Percentiles rank a stretch among this genome's conserved stretches.
These are phyloP conservation scores for Neodidymelliopsis sp. DNA, from an alignment of 2,329 filamentous ascomycete species.

Conservation along the genomic window DNA sequence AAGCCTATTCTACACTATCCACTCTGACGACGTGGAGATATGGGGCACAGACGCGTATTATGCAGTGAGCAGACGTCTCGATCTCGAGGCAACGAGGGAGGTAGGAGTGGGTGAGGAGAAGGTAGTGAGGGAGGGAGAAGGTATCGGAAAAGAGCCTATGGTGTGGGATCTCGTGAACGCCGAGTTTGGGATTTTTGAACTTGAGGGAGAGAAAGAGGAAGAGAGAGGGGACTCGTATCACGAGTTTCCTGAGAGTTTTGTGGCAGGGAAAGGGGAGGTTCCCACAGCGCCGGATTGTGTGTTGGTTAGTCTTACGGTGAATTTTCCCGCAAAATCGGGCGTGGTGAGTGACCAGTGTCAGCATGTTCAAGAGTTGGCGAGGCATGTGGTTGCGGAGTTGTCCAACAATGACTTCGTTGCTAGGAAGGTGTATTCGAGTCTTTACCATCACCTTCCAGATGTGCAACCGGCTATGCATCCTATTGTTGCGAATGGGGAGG, in stretches of 20 bases:
- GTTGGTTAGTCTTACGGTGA: too few species aligned
- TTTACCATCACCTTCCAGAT: conserved; percentile 19
- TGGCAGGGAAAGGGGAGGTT: too few species aligned
- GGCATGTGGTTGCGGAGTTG: too few species aligned
- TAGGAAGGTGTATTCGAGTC: background rate
- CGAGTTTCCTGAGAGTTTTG: too few species aligned
- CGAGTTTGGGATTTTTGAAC: conserved; percentile 20
- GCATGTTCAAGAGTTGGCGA: too few species aligned
- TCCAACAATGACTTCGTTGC: background rate
- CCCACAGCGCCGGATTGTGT: too few species aligned
- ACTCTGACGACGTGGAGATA: conserved; percentile 3
- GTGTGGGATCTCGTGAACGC: conserved; percentile 27
- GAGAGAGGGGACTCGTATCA: too few species aligned
- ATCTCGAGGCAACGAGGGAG: conserved; percentile 24
- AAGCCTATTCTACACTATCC: conserved; percentile 16
- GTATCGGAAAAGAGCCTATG: conserved; percentile 16
- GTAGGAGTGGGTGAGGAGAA: conserved; percentile 14
- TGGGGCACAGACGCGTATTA: conserved; percentile 16
- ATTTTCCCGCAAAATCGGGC: too few species aligned
- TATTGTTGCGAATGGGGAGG: conserved; percentile 9
- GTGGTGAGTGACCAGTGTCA: too few species aligned
- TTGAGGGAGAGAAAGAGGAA: background rate
- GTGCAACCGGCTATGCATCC: conserved; percentile 28
- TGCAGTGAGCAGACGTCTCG: conserved; percentile 10
- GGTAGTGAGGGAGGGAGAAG: background rate